phyloP scores from a whole-genome alignment of 805 yeast species.

The Saccharomycopsis sp. region DNA sequence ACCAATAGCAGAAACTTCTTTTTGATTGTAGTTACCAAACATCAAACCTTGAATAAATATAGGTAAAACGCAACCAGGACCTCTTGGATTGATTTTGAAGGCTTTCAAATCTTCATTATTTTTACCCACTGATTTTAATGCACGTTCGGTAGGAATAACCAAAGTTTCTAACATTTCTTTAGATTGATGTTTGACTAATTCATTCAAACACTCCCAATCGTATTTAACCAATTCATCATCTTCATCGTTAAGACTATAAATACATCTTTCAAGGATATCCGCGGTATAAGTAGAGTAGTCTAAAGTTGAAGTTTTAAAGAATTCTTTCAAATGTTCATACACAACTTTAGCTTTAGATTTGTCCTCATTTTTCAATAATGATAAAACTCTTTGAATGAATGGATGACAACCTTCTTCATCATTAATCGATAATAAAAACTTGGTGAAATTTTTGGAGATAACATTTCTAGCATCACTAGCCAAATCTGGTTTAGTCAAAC shows the following conservation, averaged over 20 bases:
- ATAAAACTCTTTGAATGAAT: constrained; percentile 67
- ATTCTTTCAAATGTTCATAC: constrained; percentile 56
- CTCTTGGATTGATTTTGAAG: constrained; percentile 57
- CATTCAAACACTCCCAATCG: constrained; percentile 53
- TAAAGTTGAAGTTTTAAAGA: constrained; percentile 53
- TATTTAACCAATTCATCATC: constrained; percentile 52
- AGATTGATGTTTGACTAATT: constrained; percentile 58
- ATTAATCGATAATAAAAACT: constrained; percentile 61
- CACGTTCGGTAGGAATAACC: constrained; percentile 70
- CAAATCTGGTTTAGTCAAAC: constrained; percentile 33
- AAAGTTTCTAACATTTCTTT: constrained; percentile 70
- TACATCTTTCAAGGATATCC: constrained; percentile 65
- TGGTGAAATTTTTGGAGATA: constrained; percentile 48
- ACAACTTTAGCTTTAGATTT: constrained; percentile 49
- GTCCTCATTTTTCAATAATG: constrained; percentile 71
- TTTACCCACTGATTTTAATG: constrained; percentile 41
- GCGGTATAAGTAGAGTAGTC: constrained; percentile 65
- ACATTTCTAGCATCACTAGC: constrained; percentile 24
- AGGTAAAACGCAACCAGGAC: constrained; percentile 83
- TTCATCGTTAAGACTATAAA: constrained; percentile 62
- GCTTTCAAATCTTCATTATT: constrained; percentile 62
- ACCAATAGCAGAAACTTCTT: constrained; percentile 80
- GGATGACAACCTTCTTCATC: constrained; percentile 78
- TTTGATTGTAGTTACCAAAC: constrained; percentile 80
- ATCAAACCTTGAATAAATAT: constrained; percentile 89